Evolutionary conservation across 257 asterid genomes (phyloP).

Genomic region (Apocynum venetum): DNA sequence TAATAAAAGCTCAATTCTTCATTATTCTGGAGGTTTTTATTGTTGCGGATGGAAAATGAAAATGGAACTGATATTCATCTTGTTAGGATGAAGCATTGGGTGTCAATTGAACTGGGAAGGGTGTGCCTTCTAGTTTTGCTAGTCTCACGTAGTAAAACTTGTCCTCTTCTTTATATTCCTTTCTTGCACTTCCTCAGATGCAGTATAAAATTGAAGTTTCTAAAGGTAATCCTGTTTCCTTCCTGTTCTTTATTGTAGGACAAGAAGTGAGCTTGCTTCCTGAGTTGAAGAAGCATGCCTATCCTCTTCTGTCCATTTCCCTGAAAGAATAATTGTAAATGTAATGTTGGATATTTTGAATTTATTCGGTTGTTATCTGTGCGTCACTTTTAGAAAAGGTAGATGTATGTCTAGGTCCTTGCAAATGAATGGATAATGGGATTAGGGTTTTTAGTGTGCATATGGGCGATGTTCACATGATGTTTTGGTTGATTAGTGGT

Average conservation of each 20-base stretch:
- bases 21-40: not conserved
- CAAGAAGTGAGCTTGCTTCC: not conserved
- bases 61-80: not conserved
- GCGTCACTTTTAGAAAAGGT: not conserved
- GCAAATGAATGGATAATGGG: not conserved
- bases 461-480: not conserved
- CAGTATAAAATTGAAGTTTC: not conserved
- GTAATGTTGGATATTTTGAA: not conserved
- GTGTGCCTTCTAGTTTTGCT: not conserved
- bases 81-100: not conserved
- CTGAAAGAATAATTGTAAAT: not conserved
- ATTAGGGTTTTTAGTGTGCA: not conserved
- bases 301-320: not conserved
- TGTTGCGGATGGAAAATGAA: not conserved
- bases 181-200: not conserved
- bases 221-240: not conserved
- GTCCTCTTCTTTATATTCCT: not conserved
- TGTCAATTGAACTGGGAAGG: not conserved
- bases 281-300: not conserved
- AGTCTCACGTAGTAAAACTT: not conserved
- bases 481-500: not conserved
- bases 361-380: not conserved
- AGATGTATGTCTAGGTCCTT: not conserved
- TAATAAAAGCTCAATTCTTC: not conserved
- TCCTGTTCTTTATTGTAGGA: not conserved